Evolutionary conservation across 1,284 basidiomycete genomes (phyloP), one percentile per base, ranked within the genome.

Genomic region (Rhizoctonia solani): DNA sequence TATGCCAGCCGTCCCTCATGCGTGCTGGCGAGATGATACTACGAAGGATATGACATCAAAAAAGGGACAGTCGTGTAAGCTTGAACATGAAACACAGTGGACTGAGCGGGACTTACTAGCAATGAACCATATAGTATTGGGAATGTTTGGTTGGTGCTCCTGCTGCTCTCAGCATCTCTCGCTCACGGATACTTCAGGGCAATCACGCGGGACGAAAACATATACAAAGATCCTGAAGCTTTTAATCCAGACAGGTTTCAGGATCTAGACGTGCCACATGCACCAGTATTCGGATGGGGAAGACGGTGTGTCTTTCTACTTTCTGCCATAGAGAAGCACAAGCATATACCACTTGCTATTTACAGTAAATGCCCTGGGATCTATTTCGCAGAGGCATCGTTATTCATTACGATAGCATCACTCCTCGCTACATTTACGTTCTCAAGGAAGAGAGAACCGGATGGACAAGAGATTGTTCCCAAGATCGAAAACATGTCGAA

Each of bases 1-100:
- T 56, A 32, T 52, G 41, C 2, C 55, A 72, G 82, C 80, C 16
- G 70, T 84, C 69, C 82, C 83, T 13, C 83, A 84, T 75, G 78
- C 79, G 52, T 71, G 80, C 32, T 79, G 79, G 75, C 76, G 80
- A 69, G 81, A 82, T 63, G 82, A 84, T 72, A 73, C n/a, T 84
- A 84, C 71, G 77, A 77, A 47, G 81, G 78, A 19, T 82, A 79
- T 73, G 74, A 77, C 68, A 79, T 85, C 54, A 81, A 82, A 41
- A 75, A 76, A 68, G 78, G 80, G 29, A 76, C 80, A 8, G 82
- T 78, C 30, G 34, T 47, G 49, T 52, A 9, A 27, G 49, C 27
- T 9, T 41, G 16, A 11, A 39, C 16, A 39, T 39, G 37, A 8
- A 8, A 39, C 21, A 23, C 25, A 56, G 27, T n/a, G 27, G 6